phyloP scores from a whole-genome alignment of 2,329 filamentous ascomycete species.

The Colletotrichum sp. region DNA sequence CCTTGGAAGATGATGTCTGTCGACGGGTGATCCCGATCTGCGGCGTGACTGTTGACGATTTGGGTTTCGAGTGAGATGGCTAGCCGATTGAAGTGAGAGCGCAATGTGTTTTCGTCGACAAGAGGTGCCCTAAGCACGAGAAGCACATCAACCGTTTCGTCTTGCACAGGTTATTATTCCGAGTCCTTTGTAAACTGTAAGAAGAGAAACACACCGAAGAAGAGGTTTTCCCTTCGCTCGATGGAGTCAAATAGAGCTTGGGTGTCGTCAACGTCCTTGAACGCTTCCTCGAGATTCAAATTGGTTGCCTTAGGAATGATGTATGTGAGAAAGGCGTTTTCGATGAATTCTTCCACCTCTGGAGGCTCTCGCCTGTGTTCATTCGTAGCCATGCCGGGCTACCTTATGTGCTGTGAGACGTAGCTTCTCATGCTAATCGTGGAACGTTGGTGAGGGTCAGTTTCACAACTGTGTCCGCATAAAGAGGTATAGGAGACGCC shows the following conservation, averaged over 20 bases:
- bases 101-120: slow-evolving; percentile 60
- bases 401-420: not conserved
- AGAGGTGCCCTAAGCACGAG: slow-evolving; percentile 70
- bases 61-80: slow-evolving; percentile 71
- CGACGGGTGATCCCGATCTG: slow-evolving; percentile 51
- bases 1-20: slow-evolving; percentile 67
- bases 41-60: slow-evolving; percentile 61
- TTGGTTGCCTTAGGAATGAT: slow-evolving; percentile 63
- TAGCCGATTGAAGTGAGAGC: slow-evolving; percentile 66
- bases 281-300: slow-evolving; percentile 57
- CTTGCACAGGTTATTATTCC: slow-evolving; percentile 46
- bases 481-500: not conserved
- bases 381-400: slow-evolving; percentile 26
- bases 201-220: slow-evolving; percentile 60
- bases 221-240: slow-evolving; percentile 67
- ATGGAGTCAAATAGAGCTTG: slow-evolving; percentile 61
- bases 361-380: not conserved
- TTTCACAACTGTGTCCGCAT: not conserved
- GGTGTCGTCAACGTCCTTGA: slow-evolving; percentile 48
- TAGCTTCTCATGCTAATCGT: not conserved
- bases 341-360: slow-evolving; percentile 53
- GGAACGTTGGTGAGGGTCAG: not conserved
- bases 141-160: slow-evolving; percentile 75
- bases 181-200: not conserved
- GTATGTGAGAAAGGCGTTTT: slow-evolving; percentile 65